Conservation (phyloP, 352 stramenopile species). For the Globisporangium alternatum region DNA sequence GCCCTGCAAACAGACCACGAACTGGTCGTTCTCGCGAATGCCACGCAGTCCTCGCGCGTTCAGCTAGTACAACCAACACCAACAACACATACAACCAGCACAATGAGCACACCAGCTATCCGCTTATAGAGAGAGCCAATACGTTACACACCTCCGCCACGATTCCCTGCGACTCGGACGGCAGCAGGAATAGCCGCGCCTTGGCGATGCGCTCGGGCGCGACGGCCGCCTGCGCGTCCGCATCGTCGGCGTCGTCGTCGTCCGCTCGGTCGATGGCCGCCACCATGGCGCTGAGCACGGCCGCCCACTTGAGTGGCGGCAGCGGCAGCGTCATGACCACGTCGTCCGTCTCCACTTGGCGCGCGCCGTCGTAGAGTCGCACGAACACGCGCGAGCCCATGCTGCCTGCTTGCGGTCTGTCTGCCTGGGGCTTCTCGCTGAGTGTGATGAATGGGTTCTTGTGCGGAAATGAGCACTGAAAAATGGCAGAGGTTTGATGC, state of each 20-base stretch:
- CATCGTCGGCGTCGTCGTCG: conserved; percentile 37
- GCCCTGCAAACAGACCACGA: conserved; percentile 64
- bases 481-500: neutral
- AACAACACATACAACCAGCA: conserved; percentile 11
- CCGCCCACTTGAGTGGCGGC: conserved; percentile 65
- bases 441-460: conserved; percentile 5
- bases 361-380: conserved; percentile 60
- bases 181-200: conserved; percentile 64
- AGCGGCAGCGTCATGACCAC: conserved; percentile 66
- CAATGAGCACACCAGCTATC: neutral
- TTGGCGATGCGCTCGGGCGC: conserved; percentile 26
- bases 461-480: neutral
- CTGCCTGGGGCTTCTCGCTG: neutral
- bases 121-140: neutral
- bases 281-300: conserved; percentile 62
- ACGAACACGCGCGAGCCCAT: conserved; percentile 69
- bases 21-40: conserved; percentile 75
- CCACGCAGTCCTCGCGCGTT: conserved; percentile 71
- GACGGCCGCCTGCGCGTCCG: conserved; percentile 14
- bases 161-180: conserved; percentile 52
- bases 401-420: conserved; percentile 12
- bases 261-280: conserved; percentile 51
- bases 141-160: conserved; percentile 41
- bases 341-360: conserved; percentile 50
- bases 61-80: conserved; percentile 26